Base-by-base conservation (phyloP, 345 rosid species). In the Rhodamnia argentea region DNA sequence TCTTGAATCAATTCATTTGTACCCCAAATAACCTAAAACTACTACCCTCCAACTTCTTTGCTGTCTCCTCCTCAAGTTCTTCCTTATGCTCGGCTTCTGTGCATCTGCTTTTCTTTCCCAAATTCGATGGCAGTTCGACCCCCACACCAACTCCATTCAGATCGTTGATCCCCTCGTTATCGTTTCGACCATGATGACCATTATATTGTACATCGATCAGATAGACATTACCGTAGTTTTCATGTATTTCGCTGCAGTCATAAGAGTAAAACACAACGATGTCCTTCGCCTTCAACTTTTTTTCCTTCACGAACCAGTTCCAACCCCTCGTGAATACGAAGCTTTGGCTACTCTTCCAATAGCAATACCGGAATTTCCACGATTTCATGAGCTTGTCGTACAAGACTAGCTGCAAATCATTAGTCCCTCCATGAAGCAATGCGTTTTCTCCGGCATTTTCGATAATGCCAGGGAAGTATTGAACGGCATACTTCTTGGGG, bases 291-390 rank as follows among this genome's bases (percentile, higher is more conserved):
- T 91, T 90, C 91, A 96, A 76, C 23, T 90, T 83, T 53, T 93
- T 95, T 84, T 93, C 96, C 91, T 87, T 94, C 29, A 94, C 95
- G 56, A 95, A 97, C 82, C 90, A 84, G 55, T 90, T 96, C 99
- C 99, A 96, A 4, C 99, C 99, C 88, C 95, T 91, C 0, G 98
- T 95, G 90, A 97, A 96, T 57, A 97, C 98, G 56, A 93, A 96
- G 87, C 97, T 96, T 86, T 94, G 97, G 89, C 98, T 97, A 90
- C 99, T 96, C 85, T 52, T 91, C 99, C 99, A 96, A 86, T 96
- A 96, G 75, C 99, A 97, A 86, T 94, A 96, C 85, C 99, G 89
- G 83, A 97, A 97, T 70, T 92, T 93, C 99, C 99, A 96, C 29
- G 83, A 13, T 82, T 87, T 93, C 99, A 96, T 94, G 11, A 85